Base-by-base conservation (phyloP, 2,329 filamentous ascomycete genomes). In the Pezicula neosporulosa region DNA sequence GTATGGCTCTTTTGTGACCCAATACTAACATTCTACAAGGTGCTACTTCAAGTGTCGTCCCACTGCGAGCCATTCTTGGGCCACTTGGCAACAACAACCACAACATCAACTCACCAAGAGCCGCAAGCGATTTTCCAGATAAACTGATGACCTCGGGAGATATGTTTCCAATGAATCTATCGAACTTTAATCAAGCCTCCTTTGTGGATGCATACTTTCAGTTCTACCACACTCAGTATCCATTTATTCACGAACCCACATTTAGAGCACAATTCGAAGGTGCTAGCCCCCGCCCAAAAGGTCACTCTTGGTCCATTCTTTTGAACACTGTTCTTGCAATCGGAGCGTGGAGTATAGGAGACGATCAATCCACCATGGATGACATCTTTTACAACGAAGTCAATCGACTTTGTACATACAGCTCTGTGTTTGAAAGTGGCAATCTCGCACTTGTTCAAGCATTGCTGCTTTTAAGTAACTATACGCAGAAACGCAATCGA, bases 401-500 rank as follows among this genome's bases (percentile, higher is more conserved):
- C 37, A 47, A 53, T 39, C 48, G 71, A 21, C 57, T 77, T 8
- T 71, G 68, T 2, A 69, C 75, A 18, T 68, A 72, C 19, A 44
- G 27, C 30, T 44, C 42, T 36, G 67, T 70, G 41, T 63, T 77
- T 4, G 74, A 78, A 54, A 66, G 67, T 13, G 76, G 75, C 1
- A 76, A 72, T 38, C 55, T 77, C 10, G 69, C 70, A 3, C 61
- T 75, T 0, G 72, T 77, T 1, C 75, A 77, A 54, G 70, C 70
- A 0, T 63, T 78, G n/a, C 63, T 67, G 1, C 62, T 78, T 3
- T 67, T 69, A 47, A 71, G 70, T 0, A 77, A 78, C 46, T 78
- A 78, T 56, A 65, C 76, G 5, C 58, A 80, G 51, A 79, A 78
- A 56, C 67, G 71, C 16, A 73, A 79, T 50, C 68, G 73, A 13